Base-by-base conservation (phyloP, 2,329 filamentous ascomycete genomes). In the Furcasterigmium furcatum region DNA sequence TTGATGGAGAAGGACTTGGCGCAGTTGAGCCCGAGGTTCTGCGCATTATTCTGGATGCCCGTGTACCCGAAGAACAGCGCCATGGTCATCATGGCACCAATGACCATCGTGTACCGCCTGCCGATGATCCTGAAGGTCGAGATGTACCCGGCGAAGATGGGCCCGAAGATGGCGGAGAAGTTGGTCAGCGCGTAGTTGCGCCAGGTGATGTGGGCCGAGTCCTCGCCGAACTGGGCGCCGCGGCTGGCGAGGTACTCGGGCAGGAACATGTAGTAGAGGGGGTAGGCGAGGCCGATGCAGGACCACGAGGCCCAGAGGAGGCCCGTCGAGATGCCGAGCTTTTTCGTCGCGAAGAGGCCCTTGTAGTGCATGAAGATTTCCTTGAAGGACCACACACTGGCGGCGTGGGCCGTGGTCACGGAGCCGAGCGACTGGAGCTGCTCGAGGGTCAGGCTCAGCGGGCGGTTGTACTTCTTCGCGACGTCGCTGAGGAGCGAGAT, bases 21-120 rank as follows among this genome's bases (percentile, higher is more conserved):
- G 27, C 63, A 64, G 34, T 71, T 68, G 2, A 73, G 61, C 0
- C 66, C 58, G 47, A 67, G 63, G 9, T 65, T 62, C 24, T 64
- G 63, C 1, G 65, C 60, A 2, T 64, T 54, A 0, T 62, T 70
- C 2, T 62, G 61, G 3, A 73, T 69, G 0, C 56, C 60, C 0
- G 72, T 72, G 43, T 73, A 72, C 3, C 71, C 63, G 13, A 74
- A 69, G 14, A 76, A 66, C 24, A 74, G 74, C 1, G 66, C 62
- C 2, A 71, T 71, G 22, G 71, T 74, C 0, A 76, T 49, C 0
- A 65, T 63, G 1, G 72, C 61, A 1, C 69, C 70, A 4, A 65
- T 54, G 2, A 65, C 66, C 67, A 72, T 71, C 65, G 71, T 72
- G 61, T 67, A 70, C 5, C 66, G 58, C 7, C 68, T 61, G 1